Evolutionary conservation across 2,329 filamentous ascomycete species (phyloP), one percentile per base, ranked within the genome.

Genomic region (Dichotomopilus funicola): DNA sequence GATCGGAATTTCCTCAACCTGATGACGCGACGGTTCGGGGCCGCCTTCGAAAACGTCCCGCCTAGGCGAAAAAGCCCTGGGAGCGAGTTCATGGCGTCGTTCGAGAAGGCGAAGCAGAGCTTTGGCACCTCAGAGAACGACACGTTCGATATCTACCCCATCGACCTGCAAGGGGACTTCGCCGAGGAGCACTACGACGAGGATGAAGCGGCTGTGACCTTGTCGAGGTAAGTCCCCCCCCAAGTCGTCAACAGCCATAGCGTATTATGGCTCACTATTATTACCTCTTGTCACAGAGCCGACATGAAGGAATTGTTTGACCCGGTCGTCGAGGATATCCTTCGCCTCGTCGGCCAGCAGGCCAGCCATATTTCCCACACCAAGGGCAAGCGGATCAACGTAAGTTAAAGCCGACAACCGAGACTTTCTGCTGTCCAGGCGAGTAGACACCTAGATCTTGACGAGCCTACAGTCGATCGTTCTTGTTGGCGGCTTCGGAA

Each of bases 401-500:
- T 40, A 41, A 10, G 36, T 47, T 36, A 6, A 41, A 9, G 13
- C 31, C 7, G 6, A 11, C 13, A 35, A 31, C 12, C 5, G 2
- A 38, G n/a, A 35, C 11, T 42, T 42, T 13, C 40, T 12, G 11
- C 5, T n/a, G 40, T n/a, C 3, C 11, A 42, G 5, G 40, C 40
- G 40, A 12, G 40, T 6, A 42, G 6, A 42, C 6, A 42, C 11
- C 13, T n/a, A 6, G 6, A 42, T 8, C 34, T 27, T 49, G 37
- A 49, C 36, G 9, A 3, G 4, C 11, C 4, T 9, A 34, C 13
- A 50, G 48, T 34, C 27, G 2, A 42, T 50, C 11, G 38, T 50
- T 10, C 37, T 50, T 34, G 48, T 50, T 50, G 48, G 48, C 13
- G 48, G 48, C 48, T 50, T 50, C 12, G 48, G 48, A 35, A 50